These are phyloP conservation scores for Lyophyllum decastes DNA, from an alignment of 768 basidiomycete genomes.

Conservation along the genomic window DNA sequence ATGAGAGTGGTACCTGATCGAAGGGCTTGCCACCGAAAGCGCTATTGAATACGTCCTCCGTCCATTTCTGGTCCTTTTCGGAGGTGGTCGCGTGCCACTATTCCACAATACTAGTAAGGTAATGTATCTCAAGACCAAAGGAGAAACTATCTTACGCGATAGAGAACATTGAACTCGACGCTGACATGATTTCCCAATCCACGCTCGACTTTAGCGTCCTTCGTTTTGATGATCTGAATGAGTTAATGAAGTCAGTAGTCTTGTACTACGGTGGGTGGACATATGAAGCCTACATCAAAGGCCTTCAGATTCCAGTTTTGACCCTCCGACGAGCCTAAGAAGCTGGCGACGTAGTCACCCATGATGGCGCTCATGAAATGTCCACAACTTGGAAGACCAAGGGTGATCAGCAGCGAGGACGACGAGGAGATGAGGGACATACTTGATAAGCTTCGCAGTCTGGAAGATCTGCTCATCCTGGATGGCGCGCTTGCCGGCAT, in stretches of 20 bases:
- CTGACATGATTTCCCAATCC: constrained; percentile 68
- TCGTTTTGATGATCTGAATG: constrained; percentile 34
- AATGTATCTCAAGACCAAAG: no score
- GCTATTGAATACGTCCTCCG: constrained; percentile 44
- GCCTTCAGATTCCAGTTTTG: constrained; percentile 54
- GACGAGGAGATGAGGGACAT: constrained; percentile 2
- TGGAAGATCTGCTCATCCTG: constrained; percentile 65
- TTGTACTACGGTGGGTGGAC: no score
- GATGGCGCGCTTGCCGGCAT: constrained; percentile 20
- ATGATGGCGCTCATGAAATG: constrained; percentile 57
- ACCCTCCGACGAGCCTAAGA: constrained; percentile 56
- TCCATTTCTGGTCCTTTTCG: constrained; percentile 50
- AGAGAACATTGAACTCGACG: constrained; percentile 62
- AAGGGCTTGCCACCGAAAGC: constrained; percentile 39
- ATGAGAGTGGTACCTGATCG: constrained; percentile 26
- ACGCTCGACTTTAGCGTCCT: constrained; percentile 35
- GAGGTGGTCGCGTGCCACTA: constrained; percentile 63
- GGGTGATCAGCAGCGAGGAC: background rate
- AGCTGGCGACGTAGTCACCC: constrained; percentile 59
- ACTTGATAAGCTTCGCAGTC: constrained; percentile 54
- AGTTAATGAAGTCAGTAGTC: background rate
- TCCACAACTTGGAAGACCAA: constrained; percentile 42
- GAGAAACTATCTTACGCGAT: constrained; percentile 35
- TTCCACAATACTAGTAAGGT: no score
- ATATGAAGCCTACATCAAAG: constrained; percentile 32